A percentile compares a stretch with the other conserved stretches of the same genome.
Conservation (phyloP, 148 eudicot species). For the Heliosperma pusillum region DNA sequence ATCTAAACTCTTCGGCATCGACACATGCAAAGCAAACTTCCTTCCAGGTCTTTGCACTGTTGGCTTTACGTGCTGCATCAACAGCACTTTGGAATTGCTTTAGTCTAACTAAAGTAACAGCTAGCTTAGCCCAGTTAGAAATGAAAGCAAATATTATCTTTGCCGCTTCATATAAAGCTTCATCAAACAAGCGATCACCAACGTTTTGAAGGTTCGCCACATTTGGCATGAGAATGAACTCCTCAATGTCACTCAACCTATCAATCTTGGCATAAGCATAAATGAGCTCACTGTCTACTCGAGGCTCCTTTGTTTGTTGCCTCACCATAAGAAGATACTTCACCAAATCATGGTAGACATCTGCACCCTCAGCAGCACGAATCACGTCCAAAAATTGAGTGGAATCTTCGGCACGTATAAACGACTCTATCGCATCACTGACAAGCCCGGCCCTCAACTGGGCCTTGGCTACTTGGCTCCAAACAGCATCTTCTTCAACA, state of each 20-base stretch:
- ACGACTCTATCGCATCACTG: conserved; percentile 96
- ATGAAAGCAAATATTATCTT: conserved; percentile 92
- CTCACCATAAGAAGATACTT: conserved; percentile 94
- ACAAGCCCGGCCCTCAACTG: conserved; percentile 84
- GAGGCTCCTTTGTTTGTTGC: conserved; percentile 90
- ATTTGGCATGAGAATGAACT: conserved; percentile 97
- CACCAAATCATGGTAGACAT: conserved; percentile 90
- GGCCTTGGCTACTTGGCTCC: conserved; percentile 98
- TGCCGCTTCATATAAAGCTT: conserved; percentile 90
- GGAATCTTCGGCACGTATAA: conserved; percentile 92
- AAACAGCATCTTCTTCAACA: conserved; percentile 98
- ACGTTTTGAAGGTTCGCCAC: conserved; percentile 96
- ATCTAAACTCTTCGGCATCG: conserved; percentile 97
- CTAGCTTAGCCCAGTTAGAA: conserved; percentile 97
- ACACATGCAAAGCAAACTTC: conserved; percentile 99
- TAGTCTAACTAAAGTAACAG: conserved; percentile 76
- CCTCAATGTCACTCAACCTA: conserved; percentile 92
- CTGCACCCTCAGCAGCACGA: conserved; percentile 75
- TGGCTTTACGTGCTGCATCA: conserved; percentile 99
- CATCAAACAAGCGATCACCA: conserved; percentile 92
- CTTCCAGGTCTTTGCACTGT: conserved; percentile 96
- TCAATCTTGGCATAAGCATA: conserved; percentile 99
- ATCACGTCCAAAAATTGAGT: conserved; percentile 92
- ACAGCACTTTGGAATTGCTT: conserved; percentile 97
- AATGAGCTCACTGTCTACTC: conserved; percentile 94